Base-by-base conservation (phyloP, 2,329 filamentous ascomycete species). In the Setomelanomma holmii region DNA sequence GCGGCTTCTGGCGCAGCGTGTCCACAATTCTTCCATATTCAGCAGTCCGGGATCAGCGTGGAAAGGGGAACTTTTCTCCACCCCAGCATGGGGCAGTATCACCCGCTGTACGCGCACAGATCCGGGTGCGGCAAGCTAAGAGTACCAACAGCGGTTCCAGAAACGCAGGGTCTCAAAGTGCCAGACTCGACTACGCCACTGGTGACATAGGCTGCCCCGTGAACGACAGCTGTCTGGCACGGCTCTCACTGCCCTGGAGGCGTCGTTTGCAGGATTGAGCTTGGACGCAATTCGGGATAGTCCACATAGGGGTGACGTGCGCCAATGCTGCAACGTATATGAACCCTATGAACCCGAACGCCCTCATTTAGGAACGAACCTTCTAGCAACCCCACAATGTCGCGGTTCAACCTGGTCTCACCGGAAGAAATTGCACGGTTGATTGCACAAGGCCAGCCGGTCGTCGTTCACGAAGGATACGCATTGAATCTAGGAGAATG, bases 401-500 rank as follows among this genome's bases (percentile, higher is more conserved):
- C 61, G 40, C 53, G 47, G 54, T 56, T 61, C 54, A 45, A 40
- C 21, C 51, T 81, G 48, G 58, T 85, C 36, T 73, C 79, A 20
- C 71, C 78, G 24, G 68, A 68, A n/a, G 75, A 76, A 49, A 76
- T 86, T 57, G 77, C 83, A 62, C 72, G 63, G 30, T 71, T 83
- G 72, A 82, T 87, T 58, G 81, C 82, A 23, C 76, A 83, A 42
- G 84, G 83, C 51, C 76, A 81, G 23, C 78, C 74, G 12, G 80
- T 87, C 48, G 79, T 87, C 59, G 80, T 87, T 48, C 80, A 79
- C 58, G 79, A 86, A 40, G 84, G 82, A 39, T 63, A 75, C 45
- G 80, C 84, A 14, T 74, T 87, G 59, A 76, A 78, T 49, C 79
- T 87, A 33, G 82, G 85, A 61, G 73, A 76, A 38, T 88, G 85